A percentile compares a stretch with the other conserved stretches of the same genome.
These are phyloP conservation scores for Neonothopanus nambi DNA, from an alignment of 1,284 basidiomycete species.

Conservation along the genomic window DNA sequence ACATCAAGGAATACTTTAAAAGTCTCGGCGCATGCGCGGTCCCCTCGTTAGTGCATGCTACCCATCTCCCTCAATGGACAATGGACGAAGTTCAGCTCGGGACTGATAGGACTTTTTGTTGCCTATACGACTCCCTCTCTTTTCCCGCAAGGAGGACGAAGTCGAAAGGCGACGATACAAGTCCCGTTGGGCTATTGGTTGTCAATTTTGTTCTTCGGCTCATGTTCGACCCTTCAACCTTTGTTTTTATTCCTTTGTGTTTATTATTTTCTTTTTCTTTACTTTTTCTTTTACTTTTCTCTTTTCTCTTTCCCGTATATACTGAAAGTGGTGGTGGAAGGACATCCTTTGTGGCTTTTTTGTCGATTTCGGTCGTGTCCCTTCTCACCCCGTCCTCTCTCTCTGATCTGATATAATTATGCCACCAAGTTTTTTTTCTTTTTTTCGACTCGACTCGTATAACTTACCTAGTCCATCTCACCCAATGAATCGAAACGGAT, in stretches of 20 bases:
- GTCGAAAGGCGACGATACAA: background rate
- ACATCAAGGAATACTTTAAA: slow-evolving; percentile 4
- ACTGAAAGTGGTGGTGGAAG: too few species aligned
- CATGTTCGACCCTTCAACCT: slow-evolving; percentile 11
- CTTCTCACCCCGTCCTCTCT: slow-evolving; percentile 12
- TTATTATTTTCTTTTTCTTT: slow-evolving; percentile 34
- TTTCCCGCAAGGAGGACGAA: background rate
- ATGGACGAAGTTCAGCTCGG: slow-evolving; percentile 9
- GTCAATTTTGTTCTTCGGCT: slow-evolving; percentile 34
- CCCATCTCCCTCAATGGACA: background rate
- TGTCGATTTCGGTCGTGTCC: slow-evolving; percentile 23
- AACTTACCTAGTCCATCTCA: too few species aligned
- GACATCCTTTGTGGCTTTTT: slow-evolving; percentile 30
- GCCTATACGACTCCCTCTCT: background rate
- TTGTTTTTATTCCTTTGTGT: slow-evolving; percentile 32
- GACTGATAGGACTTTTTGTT: slow-evolving; percentile 1
- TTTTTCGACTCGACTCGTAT: background rate
- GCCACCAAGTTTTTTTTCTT: background rate
- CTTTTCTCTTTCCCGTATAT: background rate
- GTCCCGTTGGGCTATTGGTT: slow-evolving; percentile 16
- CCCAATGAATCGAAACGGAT: too few species aligned
- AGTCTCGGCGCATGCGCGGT: background rate
- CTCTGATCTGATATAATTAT: slow-evolving; percentile 7
- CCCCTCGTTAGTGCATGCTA: background rate
- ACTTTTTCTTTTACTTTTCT: slow-evolving; percentile 19